Percentiles rank a stretch among this genome's conserved stretches.
These are phyloP conservation scores for Raphanus raphanistrum DNA, from an alignment of 345 rosid species.

Conservation along the genomic window DNA sequence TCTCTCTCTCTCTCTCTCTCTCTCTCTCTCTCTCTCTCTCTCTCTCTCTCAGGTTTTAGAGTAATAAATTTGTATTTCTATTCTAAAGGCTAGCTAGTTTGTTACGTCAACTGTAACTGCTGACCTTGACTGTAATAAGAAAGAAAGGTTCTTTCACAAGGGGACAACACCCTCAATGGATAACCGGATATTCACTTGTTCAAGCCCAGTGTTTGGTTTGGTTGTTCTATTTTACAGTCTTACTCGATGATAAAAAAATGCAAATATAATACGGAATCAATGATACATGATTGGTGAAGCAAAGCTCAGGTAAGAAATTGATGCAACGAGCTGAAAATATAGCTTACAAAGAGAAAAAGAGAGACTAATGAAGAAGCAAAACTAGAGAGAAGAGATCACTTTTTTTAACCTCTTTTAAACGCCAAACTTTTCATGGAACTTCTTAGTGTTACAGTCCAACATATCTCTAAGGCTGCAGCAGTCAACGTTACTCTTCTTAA, in stretches of 20 bases:
- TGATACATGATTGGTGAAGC: not conserved
- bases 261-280: not conserved
- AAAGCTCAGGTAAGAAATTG: not conserved
- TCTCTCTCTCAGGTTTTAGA: not conserved
- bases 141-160: not conserved
- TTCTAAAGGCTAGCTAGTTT: not conserved
- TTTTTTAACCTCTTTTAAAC: conserved; percentile 15
- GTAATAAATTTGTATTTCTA: not conserved
- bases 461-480: conserved; percentile 75
- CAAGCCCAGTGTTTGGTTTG: not conserved
- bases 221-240: not conserved
- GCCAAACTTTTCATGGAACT: conserved; percentile 58
- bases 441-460: conserved; percentile 67
- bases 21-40: not conserved
- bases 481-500: conserved; percentile 51
- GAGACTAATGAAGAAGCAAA: not conserved
- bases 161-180: not conserved
- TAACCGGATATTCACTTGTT: not conserved
- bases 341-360: not conserved
- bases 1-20: not conserved
- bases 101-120: not conserved
- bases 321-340: not conserved
- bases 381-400: not conserved
- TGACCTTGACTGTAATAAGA: not conserved
- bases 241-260: not conserved